A percentile compares a stretch with the other conserved stretches of the same genome.
Conservation (phyloP, 1,139 yeast genomes). For the Debaryomyces psychrophilus region DNA sequence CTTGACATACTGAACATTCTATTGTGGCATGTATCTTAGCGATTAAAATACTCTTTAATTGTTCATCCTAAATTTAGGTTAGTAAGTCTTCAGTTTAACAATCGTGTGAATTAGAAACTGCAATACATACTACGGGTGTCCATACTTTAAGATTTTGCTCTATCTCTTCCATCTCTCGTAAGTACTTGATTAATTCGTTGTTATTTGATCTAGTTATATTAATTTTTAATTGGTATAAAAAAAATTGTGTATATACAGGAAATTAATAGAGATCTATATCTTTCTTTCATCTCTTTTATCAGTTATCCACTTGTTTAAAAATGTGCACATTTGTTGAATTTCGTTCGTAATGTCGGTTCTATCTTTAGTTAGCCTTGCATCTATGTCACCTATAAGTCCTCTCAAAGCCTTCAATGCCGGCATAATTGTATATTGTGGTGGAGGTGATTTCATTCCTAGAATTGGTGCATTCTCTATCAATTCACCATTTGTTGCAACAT, state of each 20-base stretch:
- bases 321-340: conserved; percentile 25
- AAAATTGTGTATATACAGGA: conserved; percentile 13
- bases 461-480: conserved; percentile 4
- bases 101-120: not conserved
- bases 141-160: conserved; percentile 9
- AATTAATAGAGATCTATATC: conserved; percentile 7
- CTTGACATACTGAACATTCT: conserved; percentile 50
- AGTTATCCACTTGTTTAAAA: conserved; percentile 32
- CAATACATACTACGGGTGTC: conserved; percentile 12
- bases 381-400: conserved; percentile 40
- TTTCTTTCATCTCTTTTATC: conserved; percentile 12
- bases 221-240: not conserved
- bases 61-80: conserved; percentile 21
- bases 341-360: conserved; percentile 26
- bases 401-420: conserved; percentile 23
- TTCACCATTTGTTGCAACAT: conserved; percentile 1
- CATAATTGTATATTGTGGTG: conserved; percentile 2
- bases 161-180: conserved; percentile 5
- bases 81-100: conserved; percentile 10
- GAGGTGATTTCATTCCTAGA: conserved; percentile 4
- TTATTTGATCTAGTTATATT: conserved; percentile 1
- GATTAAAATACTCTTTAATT: conserved; percentile 19
- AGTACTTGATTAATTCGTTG: not conserved
- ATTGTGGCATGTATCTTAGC: conserved; percentile 31
- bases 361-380: conserved; percentile 34